These are phyloP conservation scores for Phaffia australis DNA, from an alignment of 768 basidiomycete species.

Conservation along the genomic window DNA sequence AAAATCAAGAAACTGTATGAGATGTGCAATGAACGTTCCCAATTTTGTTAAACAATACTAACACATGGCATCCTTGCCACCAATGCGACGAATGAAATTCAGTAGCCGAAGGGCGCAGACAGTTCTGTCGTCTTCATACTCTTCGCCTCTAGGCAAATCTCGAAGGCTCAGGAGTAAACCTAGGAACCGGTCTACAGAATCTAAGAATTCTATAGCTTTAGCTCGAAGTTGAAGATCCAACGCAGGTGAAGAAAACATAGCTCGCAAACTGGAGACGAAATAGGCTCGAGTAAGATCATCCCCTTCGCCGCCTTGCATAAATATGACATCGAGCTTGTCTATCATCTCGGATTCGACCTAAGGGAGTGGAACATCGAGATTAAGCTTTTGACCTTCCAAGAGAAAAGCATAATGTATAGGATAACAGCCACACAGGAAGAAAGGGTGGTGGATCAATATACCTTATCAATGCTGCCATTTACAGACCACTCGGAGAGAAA, in stretches of 20 bases:
- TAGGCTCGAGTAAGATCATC: slow-evolving; percentile 85
- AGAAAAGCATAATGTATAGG: background rate
- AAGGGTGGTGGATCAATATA: background rate
- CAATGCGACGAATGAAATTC: slow-evolving; percentile 86
- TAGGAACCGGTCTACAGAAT: slow-evolving; percentile 83
- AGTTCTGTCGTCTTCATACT: slow-evolving; percentile 87
- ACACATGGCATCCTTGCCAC: slow-evolving; percentile 63
- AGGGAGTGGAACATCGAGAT: background rate
- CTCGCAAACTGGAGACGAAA: slow-evolving; percentile 80
- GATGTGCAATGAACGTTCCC: slow-evolving; percentile 59
- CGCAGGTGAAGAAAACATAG: slow-evolving; percentile 72
- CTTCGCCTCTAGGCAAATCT: slow-evolving; percentile 80
- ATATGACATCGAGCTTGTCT: slow-evolving; percentile 75
- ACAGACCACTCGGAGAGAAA: slow-evolving; percentile 84
- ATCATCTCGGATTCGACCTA: slow-evolving; percentile 76
- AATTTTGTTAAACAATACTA: slow-evolving; percentile 47
- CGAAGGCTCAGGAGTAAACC: slow-evolving; percentile 77
- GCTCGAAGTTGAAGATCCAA: slow-evolving; percentile 69
- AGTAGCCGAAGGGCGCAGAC: slow-evolving; percentile 82
- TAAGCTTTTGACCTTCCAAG: background rate
- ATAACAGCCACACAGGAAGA: background rate
- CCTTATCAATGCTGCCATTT: slow-evolving; percentile 69
- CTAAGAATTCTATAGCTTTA: slow-evolving; percentile 51
- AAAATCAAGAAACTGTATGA: no score
- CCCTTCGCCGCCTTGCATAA: slow-evolving; percentile 80